Percentiles rank a stretch among this genome's conserved stretches.
These are phyloP conservation scores for Colletotrichum horii DNA, from an alignment of 2,329 filamentous ascomycete species.

Conservation along the genomic window DNA sequence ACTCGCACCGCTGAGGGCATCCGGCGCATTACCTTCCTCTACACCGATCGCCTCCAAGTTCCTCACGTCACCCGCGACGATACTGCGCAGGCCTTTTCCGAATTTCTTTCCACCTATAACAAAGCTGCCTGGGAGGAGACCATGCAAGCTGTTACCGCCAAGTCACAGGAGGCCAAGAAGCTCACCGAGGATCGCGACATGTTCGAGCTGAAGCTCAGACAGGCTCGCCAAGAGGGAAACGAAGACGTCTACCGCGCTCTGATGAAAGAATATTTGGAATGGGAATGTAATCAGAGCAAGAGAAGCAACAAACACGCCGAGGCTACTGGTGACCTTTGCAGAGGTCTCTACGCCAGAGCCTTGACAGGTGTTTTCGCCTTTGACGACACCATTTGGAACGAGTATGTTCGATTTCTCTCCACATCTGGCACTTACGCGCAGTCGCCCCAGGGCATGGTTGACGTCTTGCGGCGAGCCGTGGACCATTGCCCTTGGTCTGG, in stretches of 20 bases:
- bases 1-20: constrained; percentile 61
- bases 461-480: constrained; percentile 81
- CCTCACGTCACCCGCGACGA: constrained; percentile 78
- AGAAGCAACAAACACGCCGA: constrained; percentile 54
- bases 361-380: constrained; percentile 72
- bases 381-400: constrained; percentile 80
- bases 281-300: constrained; percentile 73
- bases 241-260: constrained; percentile 55
- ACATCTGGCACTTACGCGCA: constrained; percentile 44
- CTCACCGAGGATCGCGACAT: constrained; percentile 69
- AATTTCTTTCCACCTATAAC: constrained; percentile 75
- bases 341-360: constrained; percentile 80
- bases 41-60: constrained; percentile 71
- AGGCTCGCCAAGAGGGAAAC: constrained; percentile 62
- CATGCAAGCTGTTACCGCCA: constrained; percentile 72
- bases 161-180: constrained; percentile 67
- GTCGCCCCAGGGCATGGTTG: constrained; percentile 58
- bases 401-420: constrained; percentile 79
- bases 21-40: constrained; percentile 71
- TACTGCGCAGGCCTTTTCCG: constrained; percentile 77
- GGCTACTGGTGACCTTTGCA: constrained; percentile 55
- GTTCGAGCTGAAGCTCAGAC: constrained; percentile 70
- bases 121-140: constrained; percentile 73
- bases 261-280: constrained; percentile 78
- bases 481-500: constrained; percentile 95